These are phyloP conservation scores for Mycena crocata DNA, from an alignment of 768 basidiomycete genomes.

Conservation along the genomic window DNA sequence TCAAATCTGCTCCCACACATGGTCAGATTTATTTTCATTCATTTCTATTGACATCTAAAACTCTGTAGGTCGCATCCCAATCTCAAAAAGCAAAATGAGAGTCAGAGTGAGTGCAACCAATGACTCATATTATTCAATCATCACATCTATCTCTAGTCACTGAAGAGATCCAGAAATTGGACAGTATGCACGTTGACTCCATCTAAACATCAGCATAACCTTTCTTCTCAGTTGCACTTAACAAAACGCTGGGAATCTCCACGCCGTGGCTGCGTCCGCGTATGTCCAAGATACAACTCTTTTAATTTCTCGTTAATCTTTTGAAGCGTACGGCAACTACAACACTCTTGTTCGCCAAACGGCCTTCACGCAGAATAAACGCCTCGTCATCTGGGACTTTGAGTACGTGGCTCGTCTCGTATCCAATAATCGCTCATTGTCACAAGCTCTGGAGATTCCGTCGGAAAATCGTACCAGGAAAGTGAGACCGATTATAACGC, in stretches of 20 bases:
- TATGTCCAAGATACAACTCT: conserved; percentile 27
- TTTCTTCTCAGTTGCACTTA: conserved; percentile 49
- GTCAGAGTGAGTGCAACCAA: too few relatives aligned
- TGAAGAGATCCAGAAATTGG: conserved; percentile 48
- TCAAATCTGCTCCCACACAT: conserved; percentile 59
- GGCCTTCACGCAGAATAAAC: conserved; percentile 47
- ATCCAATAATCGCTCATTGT: neutral
- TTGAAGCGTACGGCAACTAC: conserved; percentile 54
- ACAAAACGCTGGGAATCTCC: conserved; percentile 54
- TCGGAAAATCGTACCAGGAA: conserved; percentile 41
- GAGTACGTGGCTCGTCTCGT: conserved; percentile 38
- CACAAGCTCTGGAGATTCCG: conserved; percentile 53
- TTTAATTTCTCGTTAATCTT: neutral
- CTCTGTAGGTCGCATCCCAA: conserved; percentile 53
- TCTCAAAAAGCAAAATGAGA: conserved; percentile 51
- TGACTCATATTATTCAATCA: too few relatives aligned
- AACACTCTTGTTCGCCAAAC: conserved; percentile 58
- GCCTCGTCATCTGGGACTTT: conserved; percentile 54
- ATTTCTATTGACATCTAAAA: too few relatives aligned
- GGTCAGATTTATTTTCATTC: too few relatives aligned
- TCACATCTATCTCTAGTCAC: neutral
- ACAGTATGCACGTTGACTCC: conserved; percentile 53
- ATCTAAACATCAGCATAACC: neutral
- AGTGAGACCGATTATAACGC: conserved; percentile 46
- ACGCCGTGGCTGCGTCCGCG: conserved; percentile 64